Conservation (phyloP, 2,329 filamentous ascomycete species). For the Phialemonium atrogriseum region DNA sequence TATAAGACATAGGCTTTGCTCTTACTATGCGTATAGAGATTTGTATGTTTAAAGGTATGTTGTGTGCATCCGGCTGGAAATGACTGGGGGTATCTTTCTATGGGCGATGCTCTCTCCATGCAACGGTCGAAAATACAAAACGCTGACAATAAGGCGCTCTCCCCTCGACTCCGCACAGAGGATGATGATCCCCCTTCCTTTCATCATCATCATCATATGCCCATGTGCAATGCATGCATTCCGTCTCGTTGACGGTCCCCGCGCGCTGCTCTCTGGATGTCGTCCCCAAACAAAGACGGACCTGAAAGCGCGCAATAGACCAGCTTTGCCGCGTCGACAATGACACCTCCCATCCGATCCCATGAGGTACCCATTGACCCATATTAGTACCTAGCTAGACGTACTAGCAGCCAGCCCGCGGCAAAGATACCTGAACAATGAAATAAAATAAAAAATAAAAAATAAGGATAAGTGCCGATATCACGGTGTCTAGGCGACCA, state of each 20-base stretch:
- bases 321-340: not conserved
- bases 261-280: not conserved
- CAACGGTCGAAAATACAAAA: not conserved
- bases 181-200: no score
- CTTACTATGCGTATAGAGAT: no score
- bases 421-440: not conserved
- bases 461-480: no score
- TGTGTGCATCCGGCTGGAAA: no score
- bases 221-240: no score
- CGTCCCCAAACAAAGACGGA: not conserved
- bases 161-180: no score
- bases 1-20: no score
- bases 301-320: conserved; percentile 1
- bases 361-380: no score
- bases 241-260: not conserved
- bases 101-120: conserved; percentile 1
- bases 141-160: not conserved
- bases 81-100: conserved; percentile 8
- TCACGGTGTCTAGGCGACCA: no score
- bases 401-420: conserved; percentile 1
- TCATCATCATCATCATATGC: no score
- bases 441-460: not conserved
- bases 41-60: no score
- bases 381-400: not conserved
- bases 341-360: no score